phyloP scores from a whole-genome alignment of 768 basidiomycete genomes.

The Fibroporia radiculosa region DNA sequence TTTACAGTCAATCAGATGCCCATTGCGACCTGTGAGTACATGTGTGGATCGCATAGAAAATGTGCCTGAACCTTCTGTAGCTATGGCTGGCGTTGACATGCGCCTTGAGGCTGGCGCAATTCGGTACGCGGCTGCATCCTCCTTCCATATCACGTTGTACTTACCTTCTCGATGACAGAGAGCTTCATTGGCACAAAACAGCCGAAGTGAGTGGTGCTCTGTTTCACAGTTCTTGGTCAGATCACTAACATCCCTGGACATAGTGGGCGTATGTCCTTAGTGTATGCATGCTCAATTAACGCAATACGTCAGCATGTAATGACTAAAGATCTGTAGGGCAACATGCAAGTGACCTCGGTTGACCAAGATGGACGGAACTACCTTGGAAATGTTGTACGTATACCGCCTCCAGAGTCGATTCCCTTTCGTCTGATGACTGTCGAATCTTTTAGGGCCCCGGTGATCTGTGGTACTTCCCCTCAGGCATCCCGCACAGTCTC shows the following conservation, averaged over 20 bases:
- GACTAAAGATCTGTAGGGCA: constrained; percentile 11
- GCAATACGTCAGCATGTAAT: not conserved
- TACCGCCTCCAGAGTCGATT: not conserved
- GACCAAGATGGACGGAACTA: constrained; percentile 43
- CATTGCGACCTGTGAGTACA: constrained; percentile 25
- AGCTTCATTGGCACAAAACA: constrained; percentile 30
- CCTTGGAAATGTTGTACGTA: constrained; percentile 33
- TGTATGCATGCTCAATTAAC: constrained; percentile 12
- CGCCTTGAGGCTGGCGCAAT: constrained; percentile 28
- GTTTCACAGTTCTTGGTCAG: not conserved
- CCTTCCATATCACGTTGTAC: not conserved
- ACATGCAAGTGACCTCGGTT: constrained; percentile 37
- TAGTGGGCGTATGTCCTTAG: constrained; percentile 27
- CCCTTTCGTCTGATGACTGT: no score
- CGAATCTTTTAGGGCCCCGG: constrained; percentile 25
- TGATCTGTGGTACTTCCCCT: constrained; percentile 53
- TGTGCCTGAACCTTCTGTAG: constrained; percentile 10
- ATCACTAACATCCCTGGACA: not conserved
- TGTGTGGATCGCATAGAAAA: no score
- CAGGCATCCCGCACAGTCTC: constrained; percentile 47
- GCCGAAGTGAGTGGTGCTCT: constrained; percentile 14
- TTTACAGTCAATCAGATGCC: constrained; percentile 32
- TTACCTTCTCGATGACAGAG: constrained; percentile 9
- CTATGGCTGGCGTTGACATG: constrained; percentile 28
- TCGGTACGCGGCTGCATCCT: constrained; percentile 14